Evolutionary conservation across 106 monocot genomes (phyloP).

Genomic region (Cymbidium sinense): DNA sequence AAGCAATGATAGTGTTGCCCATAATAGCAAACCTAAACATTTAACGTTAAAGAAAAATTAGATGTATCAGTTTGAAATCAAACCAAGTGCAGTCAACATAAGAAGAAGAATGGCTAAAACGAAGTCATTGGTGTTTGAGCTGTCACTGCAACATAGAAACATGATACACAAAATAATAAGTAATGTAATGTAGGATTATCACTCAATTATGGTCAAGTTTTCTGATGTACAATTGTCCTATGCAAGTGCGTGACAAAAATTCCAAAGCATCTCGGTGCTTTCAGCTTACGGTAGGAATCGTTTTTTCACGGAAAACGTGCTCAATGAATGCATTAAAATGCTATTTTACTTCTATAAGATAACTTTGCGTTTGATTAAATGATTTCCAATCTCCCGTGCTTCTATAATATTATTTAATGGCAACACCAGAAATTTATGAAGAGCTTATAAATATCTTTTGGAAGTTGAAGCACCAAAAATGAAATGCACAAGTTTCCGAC

Average conservation of each 20-base stretch:
- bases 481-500: too few species aligned
- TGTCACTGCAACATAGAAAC: background rate
- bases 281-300: background rate
- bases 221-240: too few species aligned
- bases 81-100: background rate
- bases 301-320: background rate
- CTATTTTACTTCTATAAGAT: background rate
- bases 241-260: background rate
- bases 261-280: background rate
- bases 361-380: background rate
- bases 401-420: background rate
- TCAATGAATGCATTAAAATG: background rate
- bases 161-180: background rate
- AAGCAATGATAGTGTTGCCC: slow-evolving; percentile 93
- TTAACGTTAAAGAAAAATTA: background rate
- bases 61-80: background rate
- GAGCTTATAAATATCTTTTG: background rate
- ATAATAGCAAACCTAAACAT: slow-evolving; percentile 78
- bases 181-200: background rate
- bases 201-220: background rate
- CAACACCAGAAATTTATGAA: background rate
- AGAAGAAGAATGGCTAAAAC: background rate
- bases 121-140: background rate
- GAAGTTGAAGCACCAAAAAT: too few species aligned
- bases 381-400: background rate